Evolutionary conservation across 2,329 filamentous ascomycete species (phyloP).

Genomic region (Venturia asperata): DNA sequence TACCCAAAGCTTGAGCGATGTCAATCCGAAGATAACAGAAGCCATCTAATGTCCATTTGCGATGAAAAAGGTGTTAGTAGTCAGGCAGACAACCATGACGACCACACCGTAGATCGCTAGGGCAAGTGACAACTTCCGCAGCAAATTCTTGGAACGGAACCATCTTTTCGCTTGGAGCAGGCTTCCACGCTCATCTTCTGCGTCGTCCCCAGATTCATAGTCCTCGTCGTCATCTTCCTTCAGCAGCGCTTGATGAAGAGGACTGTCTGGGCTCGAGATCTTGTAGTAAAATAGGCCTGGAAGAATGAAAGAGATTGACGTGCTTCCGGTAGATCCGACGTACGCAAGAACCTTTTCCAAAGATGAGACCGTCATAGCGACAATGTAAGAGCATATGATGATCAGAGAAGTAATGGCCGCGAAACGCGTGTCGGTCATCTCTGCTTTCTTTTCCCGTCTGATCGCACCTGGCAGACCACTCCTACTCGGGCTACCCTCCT

Average conservation of each 20-base stretch:
- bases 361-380: slow-evolving; percentile 83
- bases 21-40: not conserved
- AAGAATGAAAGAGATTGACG: slow-evolving; percentile 93
- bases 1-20: not conserved
- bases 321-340: slow-evolving; percentile 89
- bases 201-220: slow-evolving; percentile 58
- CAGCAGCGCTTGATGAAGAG: slow-evolving; percentile 74
- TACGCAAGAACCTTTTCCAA: slow-evolving; percentile 90
- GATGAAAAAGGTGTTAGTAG: slow-evolving; percentile 76
- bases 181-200: slow-evolving; percentile 45
- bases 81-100: slow-evolving; percentile 84
- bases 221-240: slow-evolving; percentile 95
- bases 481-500: slow-evolving; percentile 26
- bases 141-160: slow-evolving; percentile 47
- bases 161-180: slow-evolving; percentile 29
- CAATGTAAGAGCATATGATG: slow-evolving; percentile 75
- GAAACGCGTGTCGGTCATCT: slow-evolving; percentile 82
- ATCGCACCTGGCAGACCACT: slow-evolving; percentile 24
- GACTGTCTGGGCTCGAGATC: slow-evolving; percentile 82
- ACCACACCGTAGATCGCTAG: slow-evolving; percentile 75
- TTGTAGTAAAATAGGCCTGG: slow-evolving; percentile 98
- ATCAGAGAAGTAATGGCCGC: slow-evolving; percentile 82
- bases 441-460: slow-evolving; percentile 29
- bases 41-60: slow-evolving; percentile 46
- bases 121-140: slow-evolving; percentile 67